Evolutionary conservation across 805 yeast genomes (phyloP), one percentile per base, ranked within the genome.

Genomic region (Saccharomycopsis babjevae): DNA sequence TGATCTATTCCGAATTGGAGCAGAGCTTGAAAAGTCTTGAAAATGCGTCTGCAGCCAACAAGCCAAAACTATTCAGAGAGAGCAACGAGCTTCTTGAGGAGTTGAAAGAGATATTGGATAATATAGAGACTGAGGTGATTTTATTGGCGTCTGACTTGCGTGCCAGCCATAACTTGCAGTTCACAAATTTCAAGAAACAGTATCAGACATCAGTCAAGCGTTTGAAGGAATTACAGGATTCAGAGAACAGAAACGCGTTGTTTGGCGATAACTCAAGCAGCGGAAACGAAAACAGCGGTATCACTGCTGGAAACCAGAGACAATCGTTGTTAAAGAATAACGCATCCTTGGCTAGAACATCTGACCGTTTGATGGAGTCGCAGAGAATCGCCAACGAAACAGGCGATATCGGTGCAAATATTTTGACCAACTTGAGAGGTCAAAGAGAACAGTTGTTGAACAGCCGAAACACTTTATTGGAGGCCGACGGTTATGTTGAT

Each of bases 401-500:
- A 0, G 99, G 94, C 73, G 79, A 79, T 38, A 84, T 94, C 58
- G 99, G 99, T 1, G 89, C 97, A 15, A 86, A 88, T 66, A 94
- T 94, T 58, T 79, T 94, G 74, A 84, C 84, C 67, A 97, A 93
- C 70, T 76, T 94, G 66, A 80, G 97, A 63, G 86, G 96, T 30
- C 99, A 94, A 75, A 79, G 99, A 62, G 99, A 94, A 69, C 97
- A 96, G 69, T 82, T 94, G 54, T 76, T 83, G 59, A 90, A 92
- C 67, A 83, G 97, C 25, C 83, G 97, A 72, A 88, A 87, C 67
- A 89, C 96, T 0, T 76, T 94, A 57, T 81, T 82, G 73, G 93
- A 91, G 64, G 98, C 98, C 0, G 98, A 94, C 70, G 83, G 87
- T 0, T 90, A 92, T 69, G 97, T 94, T 59, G 98, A 94, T 73